Conservation (phyloP, 2,329 filamentous ascomycete genomes). For the Sporothrix brunneoviolacea region DNA sequence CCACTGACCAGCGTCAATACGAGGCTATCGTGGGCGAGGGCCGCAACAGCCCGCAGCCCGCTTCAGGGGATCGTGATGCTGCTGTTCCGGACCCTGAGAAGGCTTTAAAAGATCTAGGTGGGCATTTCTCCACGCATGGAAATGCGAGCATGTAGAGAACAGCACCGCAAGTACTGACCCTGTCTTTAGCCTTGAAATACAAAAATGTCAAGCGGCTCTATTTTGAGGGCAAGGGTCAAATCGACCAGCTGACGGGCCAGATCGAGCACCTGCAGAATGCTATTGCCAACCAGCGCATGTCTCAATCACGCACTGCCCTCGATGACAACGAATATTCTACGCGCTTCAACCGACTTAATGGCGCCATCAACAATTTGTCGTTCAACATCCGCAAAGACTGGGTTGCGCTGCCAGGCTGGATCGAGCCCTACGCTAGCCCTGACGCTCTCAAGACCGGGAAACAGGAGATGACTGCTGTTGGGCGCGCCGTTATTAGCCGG, state of each 20-base stretch:
- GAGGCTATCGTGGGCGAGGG: constrained; percentile 43
- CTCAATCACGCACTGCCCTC: constrained; percentile 85
- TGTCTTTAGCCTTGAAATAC: constrained; percentile 63
- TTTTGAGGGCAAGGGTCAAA: constrained; percentile 89
- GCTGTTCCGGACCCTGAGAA: constrained; percentile 42
- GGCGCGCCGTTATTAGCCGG: constrained; percentile 76
- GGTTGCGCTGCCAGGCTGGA: constrained; percentile 73
- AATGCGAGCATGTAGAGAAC: no score
- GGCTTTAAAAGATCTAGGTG: constrained; percentile 52
- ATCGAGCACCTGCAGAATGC: constrained; percentile 95
- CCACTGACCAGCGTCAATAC: constrained; percentile 32
- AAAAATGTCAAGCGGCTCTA: constrained; percentile 97
- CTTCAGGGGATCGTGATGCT: constrained; percentile 33
- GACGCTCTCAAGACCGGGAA: constrained; percentile 82
- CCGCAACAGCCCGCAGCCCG: constrained; percentile 51
- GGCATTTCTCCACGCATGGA: no score
- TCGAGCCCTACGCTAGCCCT: constrained; percentile 71
- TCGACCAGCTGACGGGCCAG: constrained; percentile 79
- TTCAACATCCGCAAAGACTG: constrained; percentile 97
- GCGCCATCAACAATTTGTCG: constrained; percentile 86
- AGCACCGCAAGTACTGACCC: no score
- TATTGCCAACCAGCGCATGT: constrained; percentile 91
- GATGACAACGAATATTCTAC: constrained; percentile 92
- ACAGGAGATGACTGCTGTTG: constrained; percentile 96
- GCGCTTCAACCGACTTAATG: constrained; percentile 84